phyloP scores from a whole-genome alignment of 163 green algal genomes.

The Chlorella variabilis region DNA sequence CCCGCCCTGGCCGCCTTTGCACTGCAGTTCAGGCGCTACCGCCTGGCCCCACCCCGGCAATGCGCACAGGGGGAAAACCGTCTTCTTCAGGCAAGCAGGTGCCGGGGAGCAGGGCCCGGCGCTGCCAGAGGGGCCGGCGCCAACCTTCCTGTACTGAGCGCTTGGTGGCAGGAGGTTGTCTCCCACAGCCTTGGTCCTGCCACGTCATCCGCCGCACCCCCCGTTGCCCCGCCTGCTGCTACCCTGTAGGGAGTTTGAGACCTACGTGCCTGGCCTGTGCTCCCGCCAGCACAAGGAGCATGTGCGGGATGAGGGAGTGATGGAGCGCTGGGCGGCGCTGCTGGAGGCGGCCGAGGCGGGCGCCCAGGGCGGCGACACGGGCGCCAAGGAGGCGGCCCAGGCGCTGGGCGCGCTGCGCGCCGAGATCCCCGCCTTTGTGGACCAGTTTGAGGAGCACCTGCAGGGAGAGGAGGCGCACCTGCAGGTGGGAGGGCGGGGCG shows the following conservation, averaged over 20 bases:
- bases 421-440: constrained; percentile 38
- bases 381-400: neutral
- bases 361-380: neutral
- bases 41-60: constrained; percentile 46
- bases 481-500: too few relatives aligned
- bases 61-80: constrained; percentile 46
- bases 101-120: neutral
- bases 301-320: neutral
- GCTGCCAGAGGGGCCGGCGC: neutral
- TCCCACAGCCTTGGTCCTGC: too few relatives aligned
- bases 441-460: constrained; percentile 46
- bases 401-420: neutral
- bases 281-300: constrained; percentile 17
- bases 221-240: too few relatives aligned
- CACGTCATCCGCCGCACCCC: too few relatives aligned
- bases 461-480: constrained; percentile 54
- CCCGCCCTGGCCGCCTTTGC: constrained; percentile 20
- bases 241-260: constrained; percentile 16
- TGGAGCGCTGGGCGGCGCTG: constrained; percentile 32
- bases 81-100: constrained; percentile 49
- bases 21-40: constrained; percentile 40
- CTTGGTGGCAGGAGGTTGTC: too few relatives aligned
- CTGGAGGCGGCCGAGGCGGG: neutral
- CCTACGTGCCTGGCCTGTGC: constrained; percentile 14
- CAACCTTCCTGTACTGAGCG: neutral